These are phyloP conservation scores for Adansonia digitata DNA, from an alignment of 345 rosid species.

Conservation along the genomic window DNA sequence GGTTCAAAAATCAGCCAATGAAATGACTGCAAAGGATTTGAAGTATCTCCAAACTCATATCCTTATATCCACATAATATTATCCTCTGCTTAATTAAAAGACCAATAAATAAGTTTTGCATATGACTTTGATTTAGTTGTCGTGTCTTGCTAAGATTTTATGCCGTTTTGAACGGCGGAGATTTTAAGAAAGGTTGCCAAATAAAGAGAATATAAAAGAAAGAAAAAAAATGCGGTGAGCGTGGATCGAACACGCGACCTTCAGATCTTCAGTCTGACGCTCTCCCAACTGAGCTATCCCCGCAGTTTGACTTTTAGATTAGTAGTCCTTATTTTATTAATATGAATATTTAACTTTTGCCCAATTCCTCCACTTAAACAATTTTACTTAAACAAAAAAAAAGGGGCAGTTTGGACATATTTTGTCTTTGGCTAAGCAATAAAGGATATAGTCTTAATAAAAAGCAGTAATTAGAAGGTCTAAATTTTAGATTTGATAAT, in stretches of 20 bases:
- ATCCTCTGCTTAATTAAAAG: constrained; percentile 18
- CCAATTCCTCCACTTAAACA: too few relatives aligned
- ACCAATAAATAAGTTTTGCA: neutral
- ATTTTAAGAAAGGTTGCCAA: too few relatives aligned
- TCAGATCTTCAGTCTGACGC: constrained; percentile 86
- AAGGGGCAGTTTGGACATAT: too few relatives aligned
- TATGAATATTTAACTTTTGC: too few relatives aligned
- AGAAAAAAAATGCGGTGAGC: constrained; percentile 47
- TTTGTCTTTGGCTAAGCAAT: neutral
- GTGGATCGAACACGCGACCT: constrained; percentile 85
- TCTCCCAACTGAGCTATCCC: constrained; percentile 90
- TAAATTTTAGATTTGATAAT: too few relatives aligned
- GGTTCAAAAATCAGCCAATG: constrained; percentile 46
- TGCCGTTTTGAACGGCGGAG: neutral
- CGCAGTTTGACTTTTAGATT: too few relatives aligned
- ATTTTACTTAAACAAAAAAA: too few relatives aligned
- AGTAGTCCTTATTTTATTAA: too few relatives aligned
- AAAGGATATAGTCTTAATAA: too few relatives aligned
- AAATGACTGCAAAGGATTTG: constrained; percentile 55
- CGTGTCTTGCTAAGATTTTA: too few relatives aligned
- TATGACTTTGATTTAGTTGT: neutral
- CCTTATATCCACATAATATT: constrained; percentile 61
- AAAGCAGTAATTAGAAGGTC: too few relatives aligned
- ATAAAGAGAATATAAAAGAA: too few relatives aligned
- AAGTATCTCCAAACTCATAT: constrained; percentile 50